Percentiles rank a stretch among this genome's conserved stretches.
Evolutionary conservation across 495 filamentous ascomycete genomes (phyloP).

Genomic region (Symbiotaphrina buchneri): DNA sequence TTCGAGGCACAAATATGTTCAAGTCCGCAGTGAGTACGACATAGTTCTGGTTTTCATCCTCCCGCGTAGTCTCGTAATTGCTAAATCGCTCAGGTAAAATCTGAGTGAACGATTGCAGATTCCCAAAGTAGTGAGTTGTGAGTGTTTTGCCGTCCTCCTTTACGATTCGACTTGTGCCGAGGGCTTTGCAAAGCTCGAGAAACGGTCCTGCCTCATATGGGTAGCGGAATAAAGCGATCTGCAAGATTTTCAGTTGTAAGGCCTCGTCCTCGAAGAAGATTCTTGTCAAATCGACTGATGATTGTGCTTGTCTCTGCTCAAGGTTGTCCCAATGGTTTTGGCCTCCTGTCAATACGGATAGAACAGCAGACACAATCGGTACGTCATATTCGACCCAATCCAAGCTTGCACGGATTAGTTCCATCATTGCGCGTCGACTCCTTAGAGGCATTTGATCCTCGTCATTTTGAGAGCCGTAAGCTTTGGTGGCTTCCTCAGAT

Average conservation of each 20-base stretch:
- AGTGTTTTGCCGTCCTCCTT: slow-evolving; percentile 25
- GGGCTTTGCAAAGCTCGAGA: slow-evolving; percentile 34
- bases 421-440: slow-evolving; percentile 36
- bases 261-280: slow-evolving; percentile 28
- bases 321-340: slow-evolving; percentile 29
- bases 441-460: slow-evolving; percentile 16
- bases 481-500: slow-evolving; percentile 21
- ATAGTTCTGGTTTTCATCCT: slow-evolving; percentile 63
- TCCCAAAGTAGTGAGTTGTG: slow-evolving; percentile 31
- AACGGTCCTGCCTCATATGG: slow-evolving; percentile 78
- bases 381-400: slow-evolving; percentile 39
- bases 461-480: slow-evolving; percentile 17
- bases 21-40: slow-evolving; percentile 29
- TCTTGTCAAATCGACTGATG: slow-evolving; percentile 24
- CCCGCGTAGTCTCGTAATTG: slow-evolving; percentile 49
- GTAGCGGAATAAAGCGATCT: slow-evolving; percentile 46
- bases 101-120: slow-evolving; percentile 50
- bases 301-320: too few relatives aligned
- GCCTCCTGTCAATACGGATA: slow-evolving; percentile 34
- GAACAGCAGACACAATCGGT: slow-evolving; percentile 34
- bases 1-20: slow-evolving; percentile 21
- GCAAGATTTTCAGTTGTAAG: slow-evolving; percentile 31
- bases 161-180: slow-evolving; percentile 19
- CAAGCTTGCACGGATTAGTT: slow-evolving; percentile 34
- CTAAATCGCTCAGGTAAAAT: slow-evolving; percentile 36